phyloP scores from a whole-genome alignment of 1,284 basidiomycete species.

The Fomes fomentarius region DNA sequence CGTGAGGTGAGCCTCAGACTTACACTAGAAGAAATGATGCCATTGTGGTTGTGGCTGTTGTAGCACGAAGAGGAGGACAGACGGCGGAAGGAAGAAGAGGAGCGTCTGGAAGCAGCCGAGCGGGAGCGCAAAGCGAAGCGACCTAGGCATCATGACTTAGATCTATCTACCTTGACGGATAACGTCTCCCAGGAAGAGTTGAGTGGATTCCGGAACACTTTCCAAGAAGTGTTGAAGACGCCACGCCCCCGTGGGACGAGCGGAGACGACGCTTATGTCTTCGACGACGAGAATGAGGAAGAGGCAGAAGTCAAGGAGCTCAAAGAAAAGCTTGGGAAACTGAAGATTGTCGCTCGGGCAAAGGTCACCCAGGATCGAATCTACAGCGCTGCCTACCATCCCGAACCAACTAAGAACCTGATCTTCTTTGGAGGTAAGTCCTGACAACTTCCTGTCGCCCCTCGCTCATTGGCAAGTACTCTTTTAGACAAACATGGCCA shows the following conservation, averaged over 20 bases:
- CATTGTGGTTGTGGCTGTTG: neutral
- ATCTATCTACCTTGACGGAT: constrained; percentile 56
- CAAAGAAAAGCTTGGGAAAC: constrained; percentile 50
- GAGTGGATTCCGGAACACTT: constrained; percentile 43
- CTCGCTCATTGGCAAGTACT: neutral
- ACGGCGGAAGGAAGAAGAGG: constrained; percentile 58
- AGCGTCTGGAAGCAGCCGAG: constrained; percentile 62
- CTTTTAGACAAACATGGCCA: constrained; percentile 74
- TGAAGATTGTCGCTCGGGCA: constrained; percentile 70
- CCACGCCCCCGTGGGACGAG: constrained; percentile 44
- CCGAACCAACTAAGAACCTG: constrained; percentile 77
- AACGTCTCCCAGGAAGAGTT: constrained; percentile 51
- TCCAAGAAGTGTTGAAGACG: constrained; percentile 44
- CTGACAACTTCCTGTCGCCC: neutral
- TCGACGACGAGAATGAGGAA: constrained; percentile 45
- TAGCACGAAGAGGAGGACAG: constrained; percentile 51
- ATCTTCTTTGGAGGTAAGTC: constrained; percentile 75
- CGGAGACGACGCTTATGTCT: constrained; percentile 53
- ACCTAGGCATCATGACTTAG: constrained; percentile 68
- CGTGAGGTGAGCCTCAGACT: constrained; percentile 55
- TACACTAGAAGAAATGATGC: neutral
- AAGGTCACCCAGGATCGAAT: constrained; percentile 76
- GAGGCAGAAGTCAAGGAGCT: constrained; percentile 52
- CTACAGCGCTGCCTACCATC: constrained; percentile 78
- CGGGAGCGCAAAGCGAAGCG: constrained; percentile 59